These are phyloP conservation scores for Backusella sp. DNA, from an alignment of 192 early-diverging fungal genomes.

Conservation along the genomic window DNA sequence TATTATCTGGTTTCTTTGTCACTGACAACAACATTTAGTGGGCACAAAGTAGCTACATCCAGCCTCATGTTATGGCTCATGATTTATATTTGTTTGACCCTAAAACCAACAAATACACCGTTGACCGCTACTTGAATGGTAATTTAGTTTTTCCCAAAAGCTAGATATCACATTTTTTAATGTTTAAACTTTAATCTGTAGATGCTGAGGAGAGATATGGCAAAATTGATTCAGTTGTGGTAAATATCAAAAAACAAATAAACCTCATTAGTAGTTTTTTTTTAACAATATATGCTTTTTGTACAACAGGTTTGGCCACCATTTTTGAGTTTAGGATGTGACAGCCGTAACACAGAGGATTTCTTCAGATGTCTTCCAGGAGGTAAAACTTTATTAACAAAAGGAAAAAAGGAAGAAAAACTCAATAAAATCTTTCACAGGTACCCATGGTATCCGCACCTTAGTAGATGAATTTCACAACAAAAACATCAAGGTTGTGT, in stretches of 20 bases:
- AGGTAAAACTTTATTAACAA: not conserved
- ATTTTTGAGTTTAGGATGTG: conserved; percentile 20
- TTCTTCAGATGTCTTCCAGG: conserved; percentile 24
- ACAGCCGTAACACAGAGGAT: conserved; percentile 29
- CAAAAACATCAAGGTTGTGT: conserved; percentile 8
- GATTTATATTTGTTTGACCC: conserved; percentile 17
- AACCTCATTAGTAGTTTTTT: not conserved
- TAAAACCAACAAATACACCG: conserved; percentile 20
- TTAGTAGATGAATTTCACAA: conserved; percentile 19
- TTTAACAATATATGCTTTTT: not conserved
- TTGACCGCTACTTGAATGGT: conserved; percentile 21
- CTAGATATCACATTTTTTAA: not conserved
- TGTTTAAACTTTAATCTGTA: not conserved
- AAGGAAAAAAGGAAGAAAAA: not conserved
- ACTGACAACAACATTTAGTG: conserved; percentile 13
- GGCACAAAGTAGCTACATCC: conserved; percentile 17
- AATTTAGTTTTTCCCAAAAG: not conserved
- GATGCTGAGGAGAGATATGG: conserved; percentile 17
- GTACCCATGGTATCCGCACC: conserved; percentile 15
- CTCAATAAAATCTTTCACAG: not conserved
- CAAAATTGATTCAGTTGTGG: conserved; percentile 23
- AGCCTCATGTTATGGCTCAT: conserved; percentile 24
- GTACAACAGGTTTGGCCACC: conserved; percentile 18
- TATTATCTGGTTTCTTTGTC: not conserved
- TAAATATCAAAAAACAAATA: not conserved